These are phyloP conservation scores for Quercus tomentella DNA, from an alignment of 331 rosid species.

Conservation along the genomic window DNA sequence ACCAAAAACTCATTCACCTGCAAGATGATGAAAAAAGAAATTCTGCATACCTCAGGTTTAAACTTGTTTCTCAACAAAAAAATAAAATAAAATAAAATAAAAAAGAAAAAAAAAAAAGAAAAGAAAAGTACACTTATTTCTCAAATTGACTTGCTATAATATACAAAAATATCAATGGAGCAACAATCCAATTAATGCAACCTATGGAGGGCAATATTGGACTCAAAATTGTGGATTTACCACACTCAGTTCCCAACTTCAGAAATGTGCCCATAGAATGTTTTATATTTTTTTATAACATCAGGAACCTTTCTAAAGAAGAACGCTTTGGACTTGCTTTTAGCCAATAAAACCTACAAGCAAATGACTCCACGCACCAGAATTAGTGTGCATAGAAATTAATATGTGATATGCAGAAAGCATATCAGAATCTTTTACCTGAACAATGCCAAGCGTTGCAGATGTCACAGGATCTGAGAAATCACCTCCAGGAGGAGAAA, in stretches of 20 bases:
- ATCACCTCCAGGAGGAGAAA: conserved; percentile 99
- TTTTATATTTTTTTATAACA: no score
- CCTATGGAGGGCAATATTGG: not conserved
- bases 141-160: not conserved
- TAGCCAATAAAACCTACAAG: no score
- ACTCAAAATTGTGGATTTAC: not conserved
- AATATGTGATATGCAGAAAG: not conserved
- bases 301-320: no score
- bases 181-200: not conserved
- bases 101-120: no score
- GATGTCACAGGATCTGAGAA: conserved; percentile 99
- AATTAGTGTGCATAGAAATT: not conserved
- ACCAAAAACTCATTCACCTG: not conserved
- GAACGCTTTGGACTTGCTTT: no score
- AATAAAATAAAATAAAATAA: no score
- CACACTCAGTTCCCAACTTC: not conserved
- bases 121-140: not conserved
- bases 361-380: no score
- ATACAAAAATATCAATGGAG: not conserved
- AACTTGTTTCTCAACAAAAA: not conserved
- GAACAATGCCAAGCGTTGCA: conserved; percentile 98
- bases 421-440: conserved; percentile 45
- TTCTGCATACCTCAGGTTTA: not conserved
- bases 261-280: not conserved
- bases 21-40: not conserved